These are phyloP conservation scores for Aspergillus thermomutatus DNA, from an alignment of 2,329 filamentous ascomycete species.

Conservation along the genomic window DNA sequence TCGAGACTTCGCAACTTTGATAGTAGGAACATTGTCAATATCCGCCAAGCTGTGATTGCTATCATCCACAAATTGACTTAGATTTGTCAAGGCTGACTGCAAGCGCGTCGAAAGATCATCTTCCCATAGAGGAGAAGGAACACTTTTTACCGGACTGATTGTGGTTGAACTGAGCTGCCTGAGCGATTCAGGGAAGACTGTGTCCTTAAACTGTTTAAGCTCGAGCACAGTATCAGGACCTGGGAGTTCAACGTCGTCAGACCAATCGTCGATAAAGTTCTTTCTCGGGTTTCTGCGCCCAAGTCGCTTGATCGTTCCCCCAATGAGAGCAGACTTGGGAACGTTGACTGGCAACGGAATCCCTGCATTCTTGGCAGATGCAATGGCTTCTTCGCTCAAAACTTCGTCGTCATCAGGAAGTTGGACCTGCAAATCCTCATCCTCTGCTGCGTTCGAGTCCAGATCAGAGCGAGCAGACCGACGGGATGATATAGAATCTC, in stretches of 20 bases:
- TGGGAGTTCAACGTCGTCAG: constrained; percentile 71
- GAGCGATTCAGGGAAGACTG: constrained; percentile 64
- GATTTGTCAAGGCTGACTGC: constrained; percentile 53
- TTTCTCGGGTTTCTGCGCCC: constrained; percentile 71
- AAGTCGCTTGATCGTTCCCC: constrained; percentile 88
- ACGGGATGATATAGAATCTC: constrained; percentile 78
- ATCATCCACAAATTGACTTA: constrained; percentile 62
- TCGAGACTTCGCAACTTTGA: constrained; percentile 63
- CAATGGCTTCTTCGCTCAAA: constrained; percentile 80
- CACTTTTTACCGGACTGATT: constrained; percentile 38
- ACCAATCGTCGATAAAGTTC: constrained; percentile 76
- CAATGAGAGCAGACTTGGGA: constrained; percentile 81
- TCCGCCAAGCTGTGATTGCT: constrained; percentile 56
- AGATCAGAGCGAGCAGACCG: constrained; percentile 79
- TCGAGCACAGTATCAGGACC: constrained; percentile 55
- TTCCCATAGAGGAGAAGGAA: constrained; percentile 25
- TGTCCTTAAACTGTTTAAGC: constrained; percentile 61
- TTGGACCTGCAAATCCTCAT: constrained; percentile 86
- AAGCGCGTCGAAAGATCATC: constrained; percentile 45
- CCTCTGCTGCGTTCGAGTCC: constrained; percentile 66
- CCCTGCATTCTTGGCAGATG: constrained; percentile 80
- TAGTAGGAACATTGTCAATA: constrained; percentile 63
- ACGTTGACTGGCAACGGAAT: constrained; percentile 87
- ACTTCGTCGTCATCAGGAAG: constrained; percentile 80
- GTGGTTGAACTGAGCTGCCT: constrained; percentile 59